Evolutionary conservation across 441 rosid species (phyloP).

Genomic region (Arabidopsis lyrata): DNA sequence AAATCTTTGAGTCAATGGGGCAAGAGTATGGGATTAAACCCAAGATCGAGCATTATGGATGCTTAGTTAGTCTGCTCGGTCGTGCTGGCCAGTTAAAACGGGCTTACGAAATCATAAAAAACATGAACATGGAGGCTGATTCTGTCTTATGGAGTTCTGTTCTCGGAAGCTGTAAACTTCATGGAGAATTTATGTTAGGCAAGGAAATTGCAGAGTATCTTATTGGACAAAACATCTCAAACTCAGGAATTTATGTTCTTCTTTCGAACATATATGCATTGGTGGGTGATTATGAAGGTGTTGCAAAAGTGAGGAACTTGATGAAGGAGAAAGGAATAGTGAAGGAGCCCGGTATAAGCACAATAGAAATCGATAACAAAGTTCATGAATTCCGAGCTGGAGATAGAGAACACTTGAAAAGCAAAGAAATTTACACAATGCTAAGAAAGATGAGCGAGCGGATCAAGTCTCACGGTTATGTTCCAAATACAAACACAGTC

Average conservation of each 20-base stretch:
- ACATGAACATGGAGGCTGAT: slow-evolving; percentile 50
- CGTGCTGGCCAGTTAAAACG: slow-evolving; percentile 56
- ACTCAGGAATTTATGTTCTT: slow-evolving; percentile 51
- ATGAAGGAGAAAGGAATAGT: slow-evolving; percentile 55
- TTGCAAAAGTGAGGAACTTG: slow-evolving; percentile 50
- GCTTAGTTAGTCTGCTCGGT: slow-evolving; percentile 50
- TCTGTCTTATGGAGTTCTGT: slow-evolving; percentile 50
- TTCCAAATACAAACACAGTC: slow-evolving; percentile 56
- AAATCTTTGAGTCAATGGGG: slow-evolving; percentile 49
- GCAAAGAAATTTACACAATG: slow-evolving; percentile 63
- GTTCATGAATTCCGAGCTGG: slow-evolving; percentile 58
- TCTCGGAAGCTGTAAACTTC: slow-evolving; percentile 52
- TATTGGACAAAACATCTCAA: slow-evolving; percentile 35
- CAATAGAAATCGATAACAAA: slow-evolving; percentile 50
- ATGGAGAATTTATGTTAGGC: slow-evolving; percentile 52
- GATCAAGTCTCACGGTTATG: slow-evolving; percentile 54
- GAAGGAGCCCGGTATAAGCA: slow-evolving; percentile 55
- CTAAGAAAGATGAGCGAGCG: slow-evolving; percentile 54
- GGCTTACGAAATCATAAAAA: slow-evolving; percentile 45
- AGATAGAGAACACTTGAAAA: slow-evolving; percentile 54
- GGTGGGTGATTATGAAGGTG: slow-evolving; percentile 51
- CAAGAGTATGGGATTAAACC: slow-evolving; percentile 46
- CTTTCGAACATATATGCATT: slow-evolving; percentile 58
- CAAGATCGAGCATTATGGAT: slow-evolving; percentile 55
- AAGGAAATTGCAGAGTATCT: slow-evolving; percentile 51